Evolutionary conservation across 352 stramenopile genomes (phyloP).

Genomic region (Nothophytophthora sp.): DNA sequence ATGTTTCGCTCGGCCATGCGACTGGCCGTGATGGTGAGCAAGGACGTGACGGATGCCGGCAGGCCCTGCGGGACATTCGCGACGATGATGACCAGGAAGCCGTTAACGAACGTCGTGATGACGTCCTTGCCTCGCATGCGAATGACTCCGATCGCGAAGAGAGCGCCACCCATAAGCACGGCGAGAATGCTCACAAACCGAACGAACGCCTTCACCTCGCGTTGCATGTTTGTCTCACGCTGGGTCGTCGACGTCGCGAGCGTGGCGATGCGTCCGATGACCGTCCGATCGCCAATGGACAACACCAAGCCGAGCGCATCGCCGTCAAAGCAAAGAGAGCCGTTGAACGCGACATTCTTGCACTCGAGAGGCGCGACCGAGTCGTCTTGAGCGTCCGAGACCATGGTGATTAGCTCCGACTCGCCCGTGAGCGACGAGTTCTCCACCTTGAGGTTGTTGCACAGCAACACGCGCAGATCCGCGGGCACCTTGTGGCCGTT

Average conservation of each 20-base stretch:
- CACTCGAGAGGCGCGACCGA: slow-evolving; percentile 36
- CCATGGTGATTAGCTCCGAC: slow-evolving; percentile 42
- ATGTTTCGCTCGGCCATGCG: slow-evolving; percentile 79
- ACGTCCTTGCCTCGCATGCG: slow-evolving; percentile 38
- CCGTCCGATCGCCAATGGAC: slow-evolving; percentile 46
- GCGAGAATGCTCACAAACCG: slow-evolving; percentile 44
- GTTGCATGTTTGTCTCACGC: slow-evolving; percentile 46
- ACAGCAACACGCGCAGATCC: slow-evolving; percentile 45
- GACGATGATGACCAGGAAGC: slow-evolving; percentile 56
- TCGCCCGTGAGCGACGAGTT: slow-evolving; percentile 71
- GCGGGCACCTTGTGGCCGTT: slow-evolving; percentile 60
- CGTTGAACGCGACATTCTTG: slow-evolving; percentile 52
- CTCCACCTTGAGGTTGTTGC: slow-evolving; percentile 57
- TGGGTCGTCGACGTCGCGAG: slow-evolving; percentile 34
- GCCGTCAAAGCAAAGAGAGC: slow-evolving; percentile 49
- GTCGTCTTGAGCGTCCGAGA: slow-evolving; percentile 20
- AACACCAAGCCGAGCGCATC: slow-evolving; percentile 44
- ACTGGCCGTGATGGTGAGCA: slow-evolving; percentile 87
- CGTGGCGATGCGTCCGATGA: slow-evolving; percentile 53
- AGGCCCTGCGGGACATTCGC: slow-evolving; percentile 86
- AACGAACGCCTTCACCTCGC: slow-evolving; percentile 47
- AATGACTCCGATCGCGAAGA: slow-evolving; percentile 38
- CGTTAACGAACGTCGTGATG: slow-evolving; percentile 43
- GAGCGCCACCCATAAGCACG: slow-evolving; percentile 24
- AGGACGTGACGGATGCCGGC: slow-evolving; percentile 88